Evolutionary conservation across 1,284 basidiomycete species (phyloP).

Genomic region (Grifola frondosa): DNA sequence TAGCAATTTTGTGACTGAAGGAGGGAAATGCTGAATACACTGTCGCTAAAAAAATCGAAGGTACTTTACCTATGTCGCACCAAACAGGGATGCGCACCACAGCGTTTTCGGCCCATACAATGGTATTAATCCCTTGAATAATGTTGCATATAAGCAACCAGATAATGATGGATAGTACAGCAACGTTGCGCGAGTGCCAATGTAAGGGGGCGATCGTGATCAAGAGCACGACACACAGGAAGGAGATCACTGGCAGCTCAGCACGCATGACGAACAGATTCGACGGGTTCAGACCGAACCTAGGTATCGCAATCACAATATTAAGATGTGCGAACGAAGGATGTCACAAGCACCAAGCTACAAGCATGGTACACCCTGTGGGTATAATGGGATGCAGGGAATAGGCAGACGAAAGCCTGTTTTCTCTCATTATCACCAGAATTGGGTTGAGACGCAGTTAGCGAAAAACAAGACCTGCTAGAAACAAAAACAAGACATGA

Average conservation of each 20-base stretch:
- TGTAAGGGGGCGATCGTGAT: slow-evolving; percentile 37
- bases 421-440: too few relatives aligned
- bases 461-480: background rate
- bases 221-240: slow-evolving; percentile 45
- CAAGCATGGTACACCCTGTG: too few relatives aligned
- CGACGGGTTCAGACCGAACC: background rate
- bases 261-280: slow-evolving; percentile 41
- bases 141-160: slow-evolving; percentile 48
- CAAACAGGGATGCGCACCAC: slow-evolving; percentile 38
- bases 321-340: slow-evolving; percentile 10
- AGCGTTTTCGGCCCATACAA: slow-evolving; percentile 43
- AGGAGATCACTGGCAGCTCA: slow-evolving; percentile 47
- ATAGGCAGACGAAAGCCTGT: background rate
- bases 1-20: slow-evolving; percentile 42
- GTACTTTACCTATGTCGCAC: slow-evolving; percentile 51
- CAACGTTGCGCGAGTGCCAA: slow-evolving; percentile 46
- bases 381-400: background rate
- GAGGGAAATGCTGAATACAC: slow-evolving; percentile 1
- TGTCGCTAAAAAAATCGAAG: background rate
- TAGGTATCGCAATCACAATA: slow-evolving; percentile 10
- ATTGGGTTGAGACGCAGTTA: too few relatives aligned
- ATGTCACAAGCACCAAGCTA: slow-evolving; percentile 10
- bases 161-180: slow-evolving; percentile 44
- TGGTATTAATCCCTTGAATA: slow-evolving; percentile 42
- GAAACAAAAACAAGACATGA: too few relatives aligned